Evolutionary conservation across 2,329 filamentous ascomycete genomes (phyloP), one percentile per base, ranked within the genome.

Genomic region (Beauveria scarabaeidicola): DNA sequence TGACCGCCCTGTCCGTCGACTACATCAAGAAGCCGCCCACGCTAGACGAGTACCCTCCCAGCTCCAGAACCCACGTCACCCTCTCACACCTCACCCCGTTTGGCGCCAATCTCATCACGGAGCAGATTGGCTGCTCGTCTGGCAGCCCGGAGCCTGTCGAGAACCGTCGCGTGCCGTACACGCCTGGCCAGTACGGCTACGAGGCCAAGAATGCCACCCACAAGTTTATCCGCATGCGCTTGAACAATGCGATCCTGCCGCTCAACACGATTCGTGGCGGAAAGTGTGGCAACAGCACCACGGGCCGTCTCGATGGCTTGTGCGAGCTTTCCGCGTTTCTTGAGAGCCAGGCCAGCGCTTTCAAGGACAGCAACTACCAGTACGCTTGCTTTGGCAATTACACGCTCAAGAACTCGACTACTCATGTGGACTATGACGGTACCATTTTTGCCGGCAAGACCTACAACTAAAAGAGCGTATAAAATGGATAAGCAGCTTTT

Each of bases 51-150:
- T 78, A 67, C 64, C 77, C 76, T 21, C 76, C 73, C 4, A 69
- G 74, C 65, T 70, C 73, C 23, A 65, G 78, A 21, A 72, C 78
- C 2, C 74, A 73, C 52, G 83, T 82, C 69, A 70, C 74, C 27
- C 70, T 83, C 9, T 79, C 76, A 3, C 67, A 78, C 50, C 64
- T 83, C 55, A 81, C 80, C 0, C 81, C 81, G 1, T 84, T 83
- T 62, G 80, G 78, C 23, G 81, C 75, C 3, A 75, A 78, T 19
- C 72, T 84, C 32, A 72, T 81, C 48, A 81, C 81, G 1, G 81
- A 84, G 68, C 74, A 82, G 29, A 79, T 83, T 63, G 80, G 78
- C 38, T 84, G 81, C 64, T 69, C 72, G 3, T 59, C 62, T 0
- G 52, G 72, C 1, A 60, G 75, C 51, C 78, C 81, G 0, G 64